Evolutionary conservation across 106 monocot species (phyloP), one percentile per base, ranked within the genome.

Genomic region (Phalaenopsis aphrodite): DNA sequence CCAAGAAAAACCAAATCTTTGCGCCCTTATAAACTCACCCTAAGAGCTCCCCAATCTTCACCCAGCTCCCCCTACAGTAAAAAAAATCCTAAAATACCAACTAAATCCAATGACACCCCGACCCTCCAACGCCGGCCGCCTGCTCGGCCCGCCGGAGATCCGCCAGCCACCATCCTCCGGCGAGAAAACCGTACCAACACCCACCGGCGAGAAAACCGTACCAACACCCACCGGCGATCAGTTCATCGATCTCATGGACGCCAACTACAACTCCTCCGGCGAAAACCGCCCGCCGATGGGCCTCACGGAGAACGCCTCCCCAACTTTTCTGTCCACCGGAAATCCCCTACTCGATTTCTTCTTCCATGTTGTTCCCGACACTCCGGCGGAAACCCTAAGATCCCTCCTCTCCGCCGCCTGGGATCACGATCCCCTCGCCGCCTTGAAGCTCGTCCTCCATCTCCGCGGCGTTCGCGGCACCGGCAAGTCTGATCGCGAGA

Each of bases 301-400:
- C 42, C 38, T 67, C 8, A 89, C 89, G 23, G 87, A 89, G 81
- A 87, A 89, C 69, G 2, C n/a, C 55, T 89, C 89, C n/a, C 42
- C 85, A 16, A 89, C 89, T 38, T 92, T 64, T 76, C 76, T 81
- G 72, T 72, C 78, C 75, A 84, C 92, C 18, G 87, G 87, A 57
- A 84, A 92, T 78, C 85, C 92, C 41, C 82, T 78, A 78, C 85
- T 92, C 45, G 92, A 87, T 42, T 87, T 84, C 75, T 84, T 84
- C 79, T 84, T 84, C 87, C 83, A 87, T 5, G 80, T 83, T 19
- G 86, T 87, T 65, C 89, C 86, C 23, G 41, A 47, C 42, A 90
- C 83, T 36, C 68, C 79, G 9, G 11, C 84, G 15, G 79, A 41
- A 2, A 78, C 55, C 11, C 42, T 85, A 12, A 72, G 41, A 3